Percentiles rank a stretch among this genome's conserved stretches.
Evolutionary conservation across 1,284 basidiomycete species (phyloP).

Genomic region (Cryptococcus maquisensis): DNA sequence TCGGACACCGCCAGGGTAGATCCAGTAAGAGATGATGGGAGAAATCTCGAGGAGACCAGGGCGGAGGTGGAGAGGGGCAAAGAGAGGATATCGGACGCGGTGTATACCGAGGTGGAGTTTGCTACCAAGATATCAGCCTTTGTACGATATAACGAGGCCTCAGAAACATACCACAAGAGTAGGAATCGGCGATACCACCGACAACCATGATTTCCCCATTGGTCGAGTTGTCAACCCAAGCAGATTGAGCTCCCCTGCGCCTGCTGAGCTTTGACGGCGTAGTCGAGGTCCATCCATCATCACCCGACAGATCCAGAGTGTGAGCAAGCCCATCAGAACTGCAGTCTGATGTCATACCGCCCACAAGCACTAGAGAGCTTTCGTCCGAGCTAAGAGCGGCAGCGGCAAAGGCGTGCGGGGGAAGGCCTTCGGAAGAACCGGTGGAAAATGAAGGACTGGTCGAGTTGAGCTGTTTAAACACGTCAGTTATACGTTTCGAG

Average conservation of each 20-base stretch:
- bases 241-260: constrained; percentile 36
- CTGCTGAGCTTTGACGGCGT: constrained; percentile 30
- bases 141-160: background rate
- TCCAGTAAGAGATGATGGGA: constrained; percentile 35
- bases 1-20: constrained; percentile 41
- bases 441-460: constrained; percentile 33
- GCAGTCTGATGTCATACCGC: constrained; percentile 45
- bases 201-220: constrained; percentile 38
- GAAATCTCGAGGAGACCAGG: constrained; percentile 19
- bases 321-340: constrained; percentile 34
- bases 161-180: constrained; percentile 37
- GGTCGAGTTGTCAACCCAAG: constrained; percentile 19
- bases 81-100: constrained; percentile 34
- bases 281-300: constrained; percentile 29
- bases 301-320: constrained; percentile 28
- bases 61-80: constrained; percentile 29
- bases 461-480: constrained; percentile 31
- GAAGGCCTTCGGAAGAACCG: constrained; percentile 35
- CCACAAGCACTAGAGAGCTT: constrained; percentile 33
- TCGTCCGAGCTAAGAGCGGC: constrained; percentile 26
- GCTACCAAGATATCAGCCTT: background rate
- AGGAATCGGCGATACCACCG: constrained; percentile 44
- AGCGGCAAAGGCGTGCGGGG: constrained; percentile 45
- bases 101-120: constrained; percentile 33
- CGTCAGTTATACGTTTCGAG: background rate